Evolutionary conservation across 257 asterid genomes (phyloP).

Genomic region (Nicotiana noctiflora): DNA sequence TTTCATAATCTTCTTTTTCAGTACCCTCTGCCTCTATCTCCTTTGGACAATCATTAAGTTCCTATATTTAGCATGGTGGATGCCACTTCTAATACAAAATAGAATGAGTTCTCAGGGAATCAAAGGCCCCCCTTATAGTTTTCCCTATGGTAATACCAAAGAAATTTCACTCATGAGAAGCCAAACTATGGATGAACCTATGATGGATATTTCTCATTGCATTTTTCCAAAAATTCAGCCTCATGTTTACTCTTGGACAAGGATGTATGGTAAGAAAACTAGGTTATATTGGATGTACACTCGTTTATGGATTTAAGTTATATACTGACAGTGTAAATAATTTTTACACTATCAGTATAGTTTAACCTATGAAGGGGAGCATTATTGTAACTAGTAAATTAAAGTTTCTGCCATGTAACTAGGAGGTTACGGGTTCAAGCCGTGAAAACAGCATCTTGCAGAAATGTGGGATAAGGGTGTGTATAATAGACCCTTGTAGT

Average conservation of each 20-base stretch:
- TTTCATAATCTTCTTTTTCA: slow-evolving; percentile 11
- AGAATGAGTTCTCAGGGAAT: slow-evolving; percentile 49
- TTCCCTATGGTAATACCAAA: slow-evolving; percentile 59
- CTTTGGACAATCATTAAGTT: slow-evolving; percentile 27
- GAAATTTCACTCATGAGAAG: slow-evolving; percentile 40
- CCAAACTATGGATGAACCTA: slow-evolving; percentile 34
- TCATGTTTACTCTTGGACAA: slow-evolving; percentile 52
- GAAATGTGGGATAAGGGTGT: too few relatives aligned
- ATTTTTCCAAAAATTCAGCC: slow-evolving; percentile 55
- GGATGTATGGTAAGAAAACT: slow-evolving; percentile 37
- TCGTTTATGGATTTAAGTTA: too few relatives aligned
- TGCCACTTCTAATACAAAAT: slow-evolving; percentile 26
- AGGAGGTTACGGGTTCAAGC: too few relatives aligned
- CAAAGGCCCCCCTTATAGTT: slow-evolving; percentile 48
- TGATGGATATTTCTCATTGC: slow-evolving; percentile 50
- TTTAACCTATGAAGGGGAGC: too few relatives aligned
- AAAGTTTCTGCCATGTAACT: too few relatives aligned
- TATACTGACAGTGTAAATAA: not conserved
- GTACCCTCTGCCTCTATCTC: slow-evolving; percentile 19
- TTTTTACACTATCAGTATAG: not conserved
- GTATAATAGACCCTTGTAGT: too few relatives aligned
- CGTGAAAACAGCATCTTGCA: too few relatives aligned
- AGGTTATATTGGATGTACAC: not conserved
- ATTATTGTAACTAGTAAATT: too few relatives aligned
- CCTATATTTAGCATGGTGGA: slow-evolving; percentile 39